phyloP scores from a whole-genome alignment of 208 protist species.

The Porcisia hertigi region DNA sequence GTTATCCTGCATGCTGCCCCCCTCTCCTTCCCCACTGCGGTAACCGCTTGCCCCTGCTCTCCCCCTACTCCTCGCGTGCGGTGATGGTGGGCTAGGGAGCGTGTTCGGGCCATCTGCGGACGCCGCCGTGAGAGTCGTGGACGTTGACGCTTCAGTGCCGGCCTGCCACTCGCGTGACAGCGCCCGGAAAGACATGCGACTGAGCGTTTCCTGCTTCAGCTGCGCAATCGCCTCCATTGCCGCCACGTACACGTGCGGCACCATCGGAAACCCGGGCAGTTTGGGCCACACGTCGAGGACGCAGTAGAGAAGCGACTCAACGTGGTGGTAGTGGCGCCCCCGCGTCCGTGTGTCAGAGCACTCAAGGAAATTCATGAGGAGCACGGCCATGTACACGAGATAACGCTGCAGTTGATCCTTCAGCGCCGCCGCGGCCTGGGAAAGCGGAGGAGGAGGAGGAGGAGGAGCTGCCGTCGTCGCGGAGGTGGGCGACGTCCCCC shows the following conservation, averaged over 20 bases:
- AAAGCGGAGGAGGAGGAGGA: background rate
- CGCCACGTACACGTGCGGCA: conserved; percentile 34
- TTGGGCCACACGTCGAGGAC: conserved; percentile 42
- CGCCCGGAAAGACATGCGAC: conserved; percentile 12
- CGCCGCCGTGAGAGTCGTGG: background rate
- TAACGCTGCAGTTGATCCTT: conserved; percentile 28
- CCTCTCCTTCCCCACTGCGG: background rate
- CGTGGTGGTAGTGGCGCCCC: conserved; percentile 18
- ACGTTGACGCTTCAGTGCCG: background rate
- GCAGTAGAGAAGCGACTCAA: conserved; percentile 41
- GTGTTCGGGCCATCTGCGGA: no score
- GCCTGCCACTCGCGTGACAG: conserved; percentile 7
- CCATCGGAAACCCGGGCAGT: conserved; percentile 34
- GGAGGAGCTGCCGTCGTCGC: conserved; percentile 8
- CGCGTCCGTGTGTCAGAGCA: conserved; percentile 25
- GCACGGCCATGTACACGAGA: conserved; percentile 35
- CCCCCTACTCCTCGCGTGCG: background rate
- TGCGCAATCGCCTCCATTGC: conserved; percentile 38
- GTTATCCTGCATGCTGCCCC: background rate
- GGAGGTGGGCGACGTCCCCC: background rate
- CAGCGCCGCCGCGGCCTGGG: conserved; percentile 14
- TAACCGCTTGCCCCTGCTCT: background rate
- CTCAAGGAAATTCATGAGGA: conserved; percentile 39
- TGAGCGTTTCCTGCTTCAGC: conserved; percentile 27
- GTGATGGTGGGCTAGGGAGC: background rate